Evolutionary conservation across 192 early-diverging fungal genomes (phyloP), one percentile per base, ranked within the genome.

Genomic region (Oehlia diaphana): DNA sequence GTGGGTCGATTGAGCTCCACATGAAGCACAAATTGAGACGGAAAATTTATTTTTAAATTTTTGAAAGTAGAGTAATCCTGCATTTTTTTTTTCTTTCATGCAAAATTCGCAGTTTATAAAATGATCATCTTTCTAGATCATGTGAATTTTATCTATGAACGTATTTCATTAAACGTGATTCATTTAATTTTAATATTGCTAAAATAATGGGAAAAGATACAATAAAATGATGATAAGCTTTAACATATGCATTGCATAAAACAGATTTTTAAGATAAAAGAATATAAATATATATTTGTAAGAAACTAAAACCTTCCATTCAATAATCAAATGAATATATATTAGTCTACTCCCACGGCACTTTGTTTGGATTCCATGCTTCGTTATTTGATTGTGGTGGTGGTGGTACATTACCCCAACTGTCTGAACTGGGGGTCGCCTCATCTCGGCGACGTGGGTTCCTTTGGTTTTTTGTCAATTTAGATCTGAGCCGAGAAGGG

Each of bases 1-100:
- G 90, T 82, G 14, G 97, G 92, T 8, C 96, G 84, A 85, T 94
- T 93, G 74, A 99, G 87, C 72, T 94, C 88, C 19, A 99, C 95
- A 73, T 92, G 93, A 31, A 92, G 86, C 65, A 99, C 92, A 37
- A 86, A 85, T 16, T 89, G 87, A 6, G 85, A 44, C n/a, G 87
- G 79, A 76, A 92, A 85, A 49, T 81, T 78, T 39, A 91, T 91
- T 62, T 88, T 88, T 73, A 95, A 79, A 72, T 85, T 87, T 80
- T 94, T 88, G 75, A 87, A 94, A 49, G 0, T 42, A 42, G 72
- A 82, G 77, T 92, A 89, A 42, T 87, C 58, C 19, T 70, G 39
- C 84, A 85, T 87, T 61, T 78, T 77, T 47, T 44, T 47, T 47
- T 47, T 12, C 44, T 47, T 47, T 13, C 44, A 47, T 12, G 44